These are phyloP conservation scores for Syzygium syzygioides DNA, from an alignment of 441 rosid genomes.

Conservation along the genomic window DNA sequence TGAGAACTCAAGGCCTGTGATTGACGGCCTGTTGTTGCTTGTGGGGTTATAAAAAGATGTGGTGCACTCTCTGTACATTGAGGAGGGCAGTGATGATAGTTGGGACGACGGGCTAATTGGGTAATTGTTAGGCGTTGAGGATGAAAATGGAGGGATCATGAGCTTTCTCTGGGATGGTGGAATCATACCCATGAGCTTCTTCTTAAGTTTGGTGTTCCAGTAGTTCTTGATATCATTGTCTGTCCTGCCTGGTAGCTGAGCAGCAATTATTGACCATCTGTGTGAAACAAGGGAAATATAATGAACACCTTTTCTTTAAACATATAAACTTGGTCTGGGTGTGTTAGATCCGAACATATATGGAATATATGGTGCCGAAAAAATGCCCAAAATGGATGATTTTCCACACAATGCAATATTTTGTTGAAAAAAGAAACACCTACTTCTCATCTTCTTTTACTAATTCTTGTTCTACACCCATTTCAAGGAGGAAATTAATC, in stretches of 20 bases:
- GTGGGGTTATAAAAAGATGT: not conserved
- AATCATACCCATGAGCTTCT: slow-evolving; percentile 13
- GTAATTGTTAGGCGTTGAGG: not conserved
- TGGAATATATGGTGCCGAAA: not conserved
- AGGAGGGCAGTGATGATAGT: not conserved
- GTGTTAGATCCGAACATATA: not conserved
- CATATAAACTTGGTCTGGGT: not conserved
- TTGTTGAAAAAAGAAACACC: not conserved
- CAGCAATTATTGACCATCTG: slow-evolving; percentile 16
- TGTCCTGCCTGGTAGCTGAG: slow-evolving; percentile 15
- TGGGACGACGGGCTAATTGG: not conserved
- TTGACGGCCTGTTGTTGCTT: not conserved
- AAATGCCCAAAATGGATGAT: not conserved
- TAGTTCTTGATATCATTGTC: slow-evolving; percentile 16
- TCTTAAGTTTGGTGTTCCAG: slow-evolving; percentile 19
- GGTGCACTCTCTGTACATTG: slow-evolving; percentile 1
- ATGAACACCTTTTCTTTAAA: not conserved
- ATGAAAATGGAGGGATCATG: not conserved
- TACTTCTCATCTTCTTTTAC: not conserved
- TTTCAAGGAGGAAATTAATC: not conserved
- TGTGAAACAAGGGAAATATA: not conserved
- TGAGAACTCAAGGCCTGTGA: slow-evolving; percentile 5
- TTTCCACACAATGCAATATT: not conserved
- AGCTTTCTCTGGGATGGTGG: not conserved
- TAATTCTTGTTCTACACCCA: not conserved